These are phyloP conservation scores for Neonectria coccinea DNA, from an alignment of 2,329 filamentous ascomycete species.

Conservation along the genomic window DNA sequence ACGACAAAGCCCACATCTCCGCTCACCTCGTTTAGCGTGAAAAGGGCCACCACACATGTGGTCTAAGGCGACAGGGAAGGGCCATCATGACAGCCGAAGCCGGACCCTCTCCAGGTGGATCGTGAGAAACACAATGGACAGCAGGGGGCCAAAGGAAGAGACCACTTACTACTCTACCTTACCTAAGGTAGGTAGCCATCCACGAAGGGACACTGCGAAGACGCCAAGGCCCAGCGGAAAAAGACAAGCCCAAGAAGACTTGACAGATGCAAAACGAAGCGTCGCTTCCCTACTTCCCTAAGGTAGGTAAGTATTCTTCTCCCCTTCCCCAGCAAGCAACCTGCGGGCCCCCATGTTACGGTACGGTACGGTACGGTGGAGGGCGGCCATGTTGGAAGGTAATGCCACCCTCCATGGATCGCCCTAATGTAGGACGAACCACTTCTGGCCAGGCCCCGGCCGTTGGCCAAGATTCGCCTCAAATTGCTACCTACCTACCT, in stretches of 20 bases:
- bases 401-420: slow-evolving; percentile 49
- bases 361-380: slow-evolving; percentile 43
- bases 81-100: slow-evolving; percentile 35
- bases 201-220: slow-evolving; percentile 10
- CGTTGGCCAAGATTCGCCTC: slow-evolving; percentile 45
- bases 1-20: neutral
- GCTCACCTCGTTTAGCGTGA: slow-evolving; percentile 29
- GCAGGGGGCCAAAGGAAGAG: no score
- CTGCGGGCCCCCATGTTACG: slow-evolving; percentile 37
- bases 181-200: no score
- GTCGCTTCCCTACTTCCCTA: slow-evolving; percentile 33
- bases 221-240: slow-evolving; percentile 7
- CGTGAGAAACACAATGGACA: slow-evolving; percentile 9
- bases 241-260: slow-evolving; percentile 5
- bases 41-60: no score
- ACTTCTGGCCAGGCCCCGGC: slow-evolving; percentile 46
- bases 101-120: slow-evolving; percentile 23
- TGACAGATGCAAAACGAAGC: slow-evolving; percentile 37
- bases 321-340: slow-evolving; percentile 33
- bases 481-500: slow-evolving; percentile 34
- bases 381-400: slow-evolving; percentile 39
- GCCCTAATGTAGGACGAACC: slow-evolving; percentile 51
- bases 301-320: neutral
- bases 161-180: no score
- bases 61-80: slow-evolving; percentile 2